Conservation (phyloP, 2,329 filamentous ascomycete species). For the Rhexocercosporidium sp. region DNA sequence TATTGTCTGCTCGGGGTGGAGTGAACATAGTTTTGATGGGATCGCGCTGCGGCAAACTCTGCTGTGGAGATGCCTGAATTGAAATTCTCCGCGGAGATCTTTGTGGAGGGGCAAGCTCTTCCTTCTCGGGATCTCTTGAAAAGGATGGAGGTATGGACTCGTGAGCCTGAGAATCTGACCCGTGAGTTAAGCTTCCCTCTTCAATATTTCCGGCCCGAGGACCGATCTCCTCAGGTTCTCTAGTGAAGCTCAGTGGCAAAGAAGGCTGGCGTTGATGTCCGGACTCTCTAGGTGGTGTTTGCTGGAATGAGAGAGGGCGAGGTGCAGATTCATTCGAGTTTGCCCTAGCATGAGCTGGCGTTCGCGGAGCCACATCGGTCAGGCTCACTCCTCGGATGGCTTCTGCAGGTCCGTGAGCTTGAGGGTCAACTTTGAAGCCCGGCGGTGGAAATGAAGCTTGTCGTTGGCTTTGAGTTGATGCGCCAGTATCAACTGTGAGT, state of each 20-base stretch:
- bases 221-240: not conserved
- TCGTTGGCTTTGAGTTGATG: not conserved
- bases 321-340: not conserved
- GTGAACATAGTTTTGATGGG: not conserved
- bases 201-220: not conserved
- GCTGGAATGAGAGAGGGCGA: conserved; percentile 11
- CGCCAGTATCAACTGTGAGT: not conserved
- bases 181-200: not conserved
- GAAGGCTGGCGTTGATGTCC: not conserved
- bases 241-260: not conserved
- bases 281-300: not conserved
- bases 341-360: not conserved
- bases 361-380: not conserved
- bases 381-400: not conserved
- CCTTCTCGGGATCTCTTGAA: conserved; percentile 3
- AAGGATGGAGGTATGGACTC: not conserved
- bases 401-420: not conserved
- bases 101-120: not conserved
- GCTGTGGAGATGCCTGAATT: not conserved
- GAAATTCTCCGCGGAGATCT: not conserved
- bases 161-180: not conserved
- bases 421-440: not conserved
- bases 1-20: conserved; percentile 15
- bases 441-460: not conserved
- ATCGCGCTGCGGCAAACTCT: not conserved